phyloP scores from a whole-genome alignment of 495 filamentous ascomycete genomes.

The Cercophora samala region DNA sequence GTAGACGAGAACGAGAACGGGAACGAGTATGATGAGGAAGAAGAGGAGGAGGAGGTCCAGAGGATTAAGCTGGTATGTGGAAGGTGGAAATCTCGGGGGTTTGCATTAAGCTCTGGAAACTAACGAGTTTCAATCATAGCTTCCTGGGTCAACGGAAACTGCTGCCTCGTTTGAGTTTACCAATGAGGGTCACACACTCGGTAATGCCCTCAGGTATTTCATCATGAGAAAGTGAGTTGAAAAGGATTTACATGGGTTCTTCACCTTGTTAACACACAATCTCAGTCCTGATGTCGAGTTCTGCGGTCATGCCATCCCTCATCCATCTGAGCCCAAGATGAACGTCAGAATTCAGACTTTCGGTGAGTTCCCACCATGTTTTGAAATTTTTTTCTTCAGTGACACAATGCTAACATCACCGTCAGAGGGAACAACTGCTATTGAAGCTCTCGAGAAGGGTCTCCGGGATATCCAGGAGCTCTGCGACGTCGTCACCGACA shows the following conservation, averaged over 20 bases:
- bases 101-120: slow-evolving; percentile 7
- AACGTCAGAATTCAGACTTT: slow-evolving; percentile 95
- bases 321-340: slow-evolving; percentile 95
- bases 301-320: slow-evolving; percentile 96
- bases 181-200: slow-evolving; percentile 89
- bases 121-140: slow-evolving; percentile 37
- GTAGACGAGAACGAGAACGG: slow-evolving; percentile 23
- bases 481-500: slow-evolving; percentile 85
- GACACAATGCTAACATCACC: background rate
- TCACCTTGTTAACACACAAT: slow-evolving; percentile 12
- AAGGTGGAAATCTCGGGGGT: background rate
- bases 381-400: background rate
- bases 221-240: slow-evolving; percentile 91
- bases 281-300: slow-evolving; percentile 91
- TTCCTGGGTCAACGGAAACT: slow-evolving; percentile 67
- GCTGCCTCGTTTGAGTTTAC: slow-evolving; percentile 79
- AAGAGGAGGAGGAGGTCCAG: slow-evolving; percentile 28
- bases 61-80: slow-evolving; percentile 37
- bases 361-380: slow-evolving; percentile 52
- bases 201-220: slow-evolving; percentile 88
- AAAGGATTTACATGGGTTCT: too few species aligned
- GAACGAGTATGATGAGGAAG: slow-evolving; percentile 38
- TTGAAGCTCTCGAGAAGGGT: slow-evolving; percentile 84
- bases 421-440: slow-evolving; percentile 72
- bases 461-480: slow-evolving; percentile 82